Evolutionary conservation across 2,329 filamentous ascomycete species (phyloP), one percentile per base, ranked within the genome.

Genomic region (Botrytis aclada): DNA sequence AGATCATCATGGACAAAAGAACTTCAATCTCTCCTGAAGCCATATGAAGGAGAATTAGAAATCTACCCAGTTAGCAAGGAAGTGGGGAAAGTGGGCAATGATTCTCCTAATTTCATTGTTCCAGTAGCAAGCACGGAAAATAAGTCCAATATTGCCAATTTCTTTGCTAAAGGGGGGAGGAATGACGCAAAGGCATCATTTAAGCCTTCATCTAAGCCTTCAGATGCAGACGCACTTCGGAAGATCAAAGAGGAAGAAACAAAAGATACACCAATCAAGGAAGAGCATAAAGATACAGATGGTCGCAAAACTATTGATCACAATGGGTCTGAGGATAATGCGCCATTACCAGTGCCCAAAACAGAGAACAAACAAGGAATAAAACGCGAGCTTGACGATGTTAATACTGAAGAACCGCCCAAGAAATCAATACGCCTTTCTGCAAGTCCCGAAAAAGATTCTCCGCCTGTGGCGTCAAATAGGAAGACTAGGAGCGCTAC

Each of bases 1-100:
- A 87, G 88, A 29, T 84, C 86, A 34, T 89, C 90, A 74, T 98
- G 96, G 95, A 91, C 88, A 4, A 86, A 85, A 69, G 92, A 96
- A 72, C 84, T 98, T 41, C 94, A 98, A 80, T 85, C 85, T 0
- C 83, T 97, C 0, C 84, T 98, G n/a, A 91, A 88, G 79, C 95
- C 96, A 0, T 97, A 90, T 76, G 83, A 88, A 8, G 93, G 93
- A 7, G 91, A 93, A 71, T 84, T 99, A 14, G 93, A 97, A 71
- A 90, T 93, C 70, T 98, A 97, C 80, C 90, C 92, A 0, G 96
- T 99, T 3, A 90, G 87, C 78, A 93, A 93, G 80, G 95, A 96
- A 6, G 95, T 98, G 0, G 95, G 95, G 0, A 98, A 97, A 83
- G 95, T 97, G 0, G 95, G 95, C 9, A 97, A 97, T 77, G 93